These are phyloP conservation scores for Backusella westeae DNA, from an alignment of 192 early-diverging fungal species.

Conservation along the genomic window DNA sequence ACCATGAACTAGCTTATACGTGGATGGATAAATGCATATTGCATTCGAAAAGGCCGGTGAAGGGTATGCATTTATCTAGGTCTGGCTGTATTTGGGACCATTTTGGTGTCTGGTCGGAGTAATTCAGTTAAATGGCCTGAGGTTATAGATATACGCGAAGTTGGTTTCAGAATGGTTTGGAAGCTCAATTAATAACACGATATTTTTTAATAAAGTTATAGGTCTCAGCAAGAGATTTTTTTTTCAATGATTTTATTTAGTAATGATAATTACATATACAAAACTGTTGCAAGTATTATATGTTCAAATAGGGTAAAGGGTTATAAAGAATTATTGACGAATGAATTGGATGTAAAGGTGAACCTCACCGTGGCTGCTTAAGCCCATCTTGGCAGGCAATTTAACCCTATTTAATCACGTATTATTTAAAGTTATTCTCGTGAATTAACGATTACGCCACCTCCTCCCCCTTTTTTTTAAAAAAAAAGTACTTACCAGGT, in stretches of 20 bases:
- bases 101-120: too few relatives aligned
- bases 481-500: not conserved
- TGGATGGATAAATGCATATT: too few relatives aligned
- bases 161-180: too few relatives aligned
- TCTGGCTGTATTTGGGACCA: too few relatives aligned
- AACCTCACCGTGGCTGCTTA: conserved; percentile 19
- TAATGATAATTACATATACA: not conserved
- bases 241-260: not conserved
- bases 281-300: not conserved
- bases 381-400: conserved; percentile 21
- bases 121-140: too few relatives aligned
- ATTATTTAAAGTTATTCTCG: not conserved
- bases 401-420: conserved; percentile 12
- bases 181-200: not conserved
- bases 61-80: too few relatives aligned
- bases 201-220: not conserved
- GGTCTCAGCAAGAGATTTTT: not conserved
- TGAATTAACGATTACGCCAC: not conserved
- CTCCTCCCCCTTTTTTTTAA: not conserved
- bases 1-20: too few relatives aligned
- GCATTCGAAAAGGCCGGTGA: too few relatives aligned
- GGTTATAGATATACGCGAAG: too few relatives aligned
- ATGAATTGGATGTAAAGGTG: conserved; percentile 11
- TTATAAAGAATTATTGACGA: not conserved
- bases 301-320: not conserved